Conservation (phyloP, 2,329 filamentous ascomycete species). For the Proliferodiscus dingleyae region DNA sequence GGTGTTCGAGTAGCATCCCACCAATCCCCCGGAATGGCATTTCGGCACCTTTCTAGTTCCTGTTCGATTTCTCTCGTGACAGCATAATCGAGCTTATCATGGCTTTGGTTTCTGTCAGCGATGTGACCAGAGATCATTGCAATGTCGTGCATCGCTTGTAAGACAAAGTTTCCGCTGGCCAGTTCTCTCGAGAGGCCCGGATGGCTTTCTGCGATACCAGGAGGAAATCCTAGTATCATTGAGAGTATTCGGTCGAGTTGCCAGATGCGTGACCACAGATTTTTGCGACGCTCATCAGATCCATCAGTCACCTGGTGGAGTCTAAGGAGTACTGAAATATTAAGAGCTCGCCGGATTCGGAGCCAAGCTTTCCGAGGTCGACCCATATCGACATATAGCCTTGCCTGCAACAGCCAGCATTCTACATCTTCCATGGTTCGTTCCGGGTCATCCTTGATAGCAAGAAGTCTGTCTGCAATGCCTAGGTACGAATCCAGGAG, state of each 20-base stretch:
- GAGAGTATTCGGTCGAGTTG: slow-evolving; percentile 46
- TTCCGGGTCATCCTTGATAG: slow-evolving; percentile 44
- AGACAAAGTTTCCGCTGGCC: background rate
- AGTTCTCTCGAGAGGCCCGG: slow-evolving; percentile 2
- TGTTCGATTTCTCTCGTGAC: slow-evolving; percentile 38
- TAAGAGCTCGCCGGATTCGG: slow-evolving; percentile 44
- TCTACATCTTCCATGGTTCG: slow-evolving; percentile 49
- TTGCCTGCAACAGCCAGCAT: slow-evolving; percentile 45
- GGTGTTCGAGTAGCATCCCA: slow-evolving; percentile 26
- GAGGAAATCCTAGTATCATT: slow-evolving; percentile 49
- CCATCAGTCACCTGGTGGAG: slow-evolving; percentile 34
- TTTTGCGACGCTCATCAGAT: slow-evolving; percentile 30
- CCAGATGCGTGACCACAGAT: slow-evolving; percentile 38
- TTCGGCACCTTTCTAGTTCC: slow-evolving; percentile 33
- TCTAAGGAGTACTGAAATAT: slow-evolving; percentile 47
- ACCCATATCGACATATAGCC: slow-evolving; percentile 50
- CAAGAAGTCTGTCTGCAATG: slow-evolving; percentile 41
- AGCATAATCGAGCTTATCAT: slow-evolving; percentile 33
- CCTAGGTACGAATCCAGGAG: slow-evolving; percentile 43
- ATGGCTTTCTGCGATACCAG: slow-evolving; percentile 32
- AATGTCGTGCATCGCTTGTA: slow-evolving; percentile 20
- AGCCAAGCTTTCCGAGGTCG: slow-evolving; percentile 52
- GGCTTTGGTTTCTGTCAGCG: slow-evolving; percentile 38
- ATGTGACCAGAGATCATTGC: slow-evolving; percentile 35
- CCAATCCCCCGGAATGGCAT: slow-evolving; percentile 30